These are phyloP conservation scores for Passalora sequoiae DNA, from an alignment of 2,329 filamentous ascomycete genomes.

Conservation along the genomic window DNA sequence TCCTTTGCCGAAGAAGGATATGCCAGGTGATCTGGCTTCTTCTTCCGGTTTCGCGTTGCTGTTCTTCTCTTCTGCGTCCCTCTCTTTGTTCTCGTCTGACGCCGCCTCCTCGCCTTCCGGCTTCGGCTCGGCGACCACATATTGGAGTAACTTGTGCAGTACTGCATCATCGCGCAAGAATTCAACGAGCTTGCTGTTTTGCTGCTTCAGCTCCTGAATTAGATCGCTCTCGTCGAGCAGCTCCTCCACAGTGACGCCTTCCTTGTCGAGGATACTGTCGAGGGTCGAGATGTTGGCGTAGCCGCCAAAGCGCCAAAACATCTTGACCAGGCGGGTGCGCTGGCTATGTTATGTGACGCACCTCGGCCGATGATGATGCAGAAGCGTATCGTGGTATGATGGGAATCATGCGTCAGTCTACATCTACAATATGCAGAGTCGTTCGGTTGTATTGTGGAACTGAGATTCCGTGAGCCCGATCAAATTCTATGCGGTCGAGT, in stretches of 20 bases:
- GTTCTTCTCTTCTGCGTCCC: conserved; percentile 25
- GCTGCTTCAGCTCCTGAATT: conserved; percentile 95
- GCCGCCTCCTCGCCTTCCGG: conserved; percentile 43
- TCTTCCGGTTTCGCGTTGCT: conserved; percentile 51
- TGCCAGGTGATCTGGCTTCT: conserved; percentile 38
- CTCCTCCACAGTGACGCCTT: conserved; percentile 89
- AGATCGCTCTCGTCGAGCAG: conserved; percentile 92
- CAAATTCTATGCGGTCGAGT: too few species aligned
- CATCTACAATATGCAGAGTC: too few species aligned
- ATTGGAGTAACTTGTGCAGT: conserved; percentile 78
- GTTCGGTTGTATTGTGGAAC: too few species aligned
- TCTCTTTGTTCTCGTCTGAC: conserved; percentile 24
- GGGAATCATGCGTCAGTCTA: conserved; percentile 22
- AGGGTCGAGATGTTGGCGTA: conserved; percentile 97
- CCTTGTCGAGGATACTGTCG: conserved; percentile 93
- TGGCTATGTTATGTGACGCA: too few species aligned
- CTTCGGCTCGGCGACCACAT: conserved; percentile 74
- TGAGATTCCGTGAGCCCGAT: too few species aligned
- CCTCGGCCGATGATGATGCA: too few species aligned
- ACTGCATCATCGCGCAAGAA: conserved; percentile 84
- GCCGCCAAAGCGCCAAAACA: conserved; percentile 99
- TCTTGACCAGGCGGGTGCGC: conserved; percentile 50
- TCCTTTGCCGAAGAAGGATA: conserved; percentile 46
- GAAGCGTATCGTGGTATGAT: conserved; percentile 9
- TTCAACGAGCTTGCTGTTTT: conserved; percentile 96